Evolutionary conservation across 352 stramenopile species (phyloP).

Genomic region (Phytopythium vexans): DNA sequence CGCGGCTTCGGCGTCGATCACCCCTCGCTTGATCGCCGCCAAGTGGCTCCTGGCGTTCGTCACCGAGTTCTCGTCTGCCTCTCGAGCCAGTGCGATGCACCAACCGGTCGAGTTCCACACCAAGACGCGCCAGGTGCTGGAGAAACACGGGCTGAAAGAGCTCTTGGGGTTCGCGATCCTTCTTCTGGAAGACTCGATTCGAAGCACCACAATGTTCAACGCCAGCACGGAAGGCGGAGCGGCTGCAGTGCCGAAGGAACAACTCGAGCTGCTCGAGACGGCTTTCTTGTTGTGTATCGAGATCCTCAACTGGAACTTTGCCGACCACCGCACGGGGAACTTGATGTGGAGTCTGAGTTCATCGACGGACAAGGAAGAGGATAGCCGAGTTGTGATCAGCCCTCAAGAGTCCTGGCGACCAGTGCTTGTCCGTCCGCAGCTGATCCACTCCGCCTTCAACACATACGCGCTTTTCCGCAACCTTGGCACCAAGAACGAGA

Average conservation of each 20-base stretch:
- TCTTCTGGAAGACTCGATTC: conserved; percentile 70
- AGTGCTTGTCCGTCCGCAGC: conserved; percentile 58
- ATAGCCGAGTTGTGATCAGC: conserved; percentile 38
- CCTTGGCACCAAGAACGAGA: conserved; percentile 63
- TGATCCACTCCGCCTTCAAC: conserved; percentile 86
- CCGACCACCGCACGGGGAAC: conserved; percentile 50
- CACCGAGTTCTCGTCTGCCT: conserved; percentile 82
- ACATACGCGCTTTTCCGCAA: conserved; percentile 81
- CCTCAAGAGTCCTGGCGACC: conserved; percentile 68
- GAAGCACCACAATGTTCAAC: conserved; percentile 49
- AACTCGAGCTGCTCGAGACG: conserved; percentile 72
- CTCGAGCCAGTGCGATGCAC: conserved; percentile 71
- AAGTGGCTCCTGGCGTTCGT: conserved; percentile 86
- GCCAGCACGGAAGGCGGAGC: conserved; percentile 23
- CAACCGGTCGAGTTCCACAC: conserved; percentile 85
- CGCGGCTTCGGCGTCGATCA: conserved; percentile 8
- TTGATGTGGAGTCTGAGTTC: conserved; percentile 63
- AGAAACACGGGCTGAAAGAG: conserved; percentile 56
- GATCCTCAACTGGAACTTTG: conserved; percentile 78
- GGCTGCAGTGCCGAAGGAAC: conserved; percentile 42
- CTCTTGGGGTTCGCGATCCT: conserved; percentile 60
- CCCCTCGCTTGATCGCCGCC: conserved; percentile 55
- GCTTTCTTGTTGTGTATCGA: conserved; percentile 77
- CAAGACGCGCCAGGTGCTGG: conserved; percentile 55
- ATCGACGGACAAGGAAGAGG: conserved; percentile 27